Base-by-base conservation (phyloP, 257 asterid species). In the Eustoma russellianum region DNA sequence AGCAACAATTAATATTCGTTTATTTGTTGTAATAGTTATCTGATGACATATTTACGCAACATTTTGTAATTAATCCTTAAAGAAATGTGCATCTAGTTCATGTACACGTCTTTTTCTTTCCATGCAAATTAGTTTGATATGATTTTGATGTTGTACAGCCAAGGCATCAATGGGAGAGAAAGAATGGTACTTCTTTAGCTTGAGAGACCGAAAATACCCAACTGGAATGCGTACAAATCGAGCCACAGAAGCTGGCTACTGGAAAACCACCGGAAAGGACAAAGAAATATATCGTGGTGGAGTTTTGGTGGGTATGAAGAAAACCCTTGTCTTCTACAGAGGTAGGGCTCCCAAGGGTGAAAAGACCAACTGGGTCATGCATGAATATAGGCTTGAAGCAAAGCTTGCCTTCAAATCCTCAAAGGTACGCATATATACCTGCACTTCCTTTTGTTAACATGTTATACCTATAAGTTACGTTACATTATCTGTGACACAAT, bases 271-370 rank as follows among this genome's bases (percentile, higher is more conserved):
- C 0, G 94, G 96, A 17, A 86, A 81, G 48, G 96, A 87, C 72
- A 87, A 81, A 76, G 96, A 83, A 69, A 81, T 87, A 0, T 79
- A 46, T 66, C 68, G 85, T 1, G 85, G 87, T 0, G 77, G 68
- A 1, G 60, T 71, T 5, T 50, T 83, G 66, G 83, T 83, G 13
- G 96, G 96, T 0, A 83, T 87, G 94, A 87, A 87, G 82, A 87
- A 87, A 65, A 87, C 96, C 41, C 74, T 87, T 0, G 96, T 87
- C 5, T 87, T 87, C 72, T 87, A 87, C 53, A 61, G 61, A 64
- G 96, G 96, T 6, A 73, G 96, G 69, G 96, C 96, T 72, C 96
- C 96, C 9, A 87, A 87, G 64, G 96, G 96, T 18, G 92, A 83
- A 46, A 87, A 87, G 24, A 81, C 94, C 40, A 87, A 87, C 17